A percentile compares a stretch with the other conserved stretches of the same genome.
These are phyloP conservation scores for Mychonastes homosphaera DNA, from an alignment of 139 green algal species.

Conservation along the genomic window DNA sequence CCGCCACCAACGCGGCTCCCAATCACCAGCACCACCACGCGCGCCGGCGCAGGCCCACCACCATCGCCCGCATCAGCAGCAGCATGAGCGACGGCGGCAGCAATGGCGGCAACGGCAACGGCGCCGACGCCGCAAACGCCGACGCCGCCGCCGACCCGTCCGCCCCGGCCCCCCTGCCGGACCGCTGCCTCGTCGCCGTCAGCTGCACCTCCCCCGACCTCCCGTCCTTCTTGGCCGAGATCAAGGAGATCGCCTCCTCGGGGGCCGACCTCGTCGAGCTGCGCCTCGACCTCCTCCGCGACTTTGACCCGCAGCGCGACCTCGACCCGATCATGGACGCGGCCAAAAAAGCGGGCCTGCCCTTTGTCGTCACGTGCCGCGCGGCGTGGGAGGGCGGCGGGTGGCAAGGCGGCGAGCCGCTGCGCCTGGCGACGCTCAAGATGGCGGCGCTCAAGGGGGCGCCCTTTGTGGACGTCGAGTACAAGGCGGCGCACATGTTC, in stretches of 20 bases:
- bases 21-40: no score
- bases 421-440: slow-evolving; percentile 60
- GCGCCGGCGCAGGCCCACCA: no score
- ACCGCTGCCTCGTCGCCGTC: not conserved
- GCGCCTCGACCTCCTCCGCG: slow-evolving; percentile 70
- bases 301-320: slow-evolving; percentile 43
- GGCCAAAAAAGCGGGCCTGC: slow-evolving; percentile 51
- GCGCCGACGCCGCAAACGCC: not conserved
- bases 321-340: slow-evolving; percentile 47
- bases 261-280: slow-evolving; percentile 80
- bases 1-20: no score
- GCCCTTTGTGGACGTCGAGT: slow-evolving; percentile 87
- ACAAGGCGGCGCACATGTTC: slow-evolving; percentile 61
- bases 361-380: slow-evolving; percentile 75
- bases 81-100: not conserved
- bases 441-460: slow-evolving; percentile 58
- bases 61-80: no score
- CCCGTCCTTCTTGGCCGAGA: slow-evolving; percentile 49
- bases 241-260: slow-evolving; percentile 39
- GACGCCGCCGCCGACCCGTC: not conserved
- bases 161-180: not conserved
- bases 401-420: slow-evolving; percentile 67
- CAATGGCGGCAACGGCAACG: not conserved
- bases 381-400: slow-evolving; percentile 85
- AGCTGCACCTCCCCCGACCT: slow-evolving; percentile 29